phyloP scores from a whole-genome alignment of 2,329 filamentous ascomycete genomes.

The Byssochlamys sp. region DNA sequence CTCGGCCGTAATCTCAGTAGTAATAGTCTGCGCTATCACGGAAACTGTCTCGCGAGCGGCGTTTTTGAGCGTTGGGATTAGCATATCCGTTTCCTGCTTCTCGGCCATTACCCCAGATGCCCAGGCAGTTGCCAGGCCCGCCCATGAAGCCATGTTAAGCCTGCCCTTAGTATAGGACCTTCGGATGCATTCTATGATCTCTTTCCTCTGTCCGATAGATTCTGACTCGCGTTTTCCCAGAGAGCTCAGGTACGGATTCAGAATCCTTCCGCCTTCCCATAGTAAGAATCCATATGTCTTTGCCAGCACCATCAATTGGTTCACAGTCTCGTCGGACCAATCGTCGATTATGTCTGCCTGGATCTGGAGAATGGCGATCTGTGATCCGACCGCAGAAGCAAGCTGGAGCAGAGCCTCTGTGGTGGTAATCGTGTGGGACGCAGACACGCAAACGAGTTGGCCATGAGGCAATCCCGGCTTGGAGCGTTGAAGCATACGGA shows the following conservation, averaged over 20 bases:
- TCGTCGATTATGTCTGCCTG: slow-evolving; percentile 55
- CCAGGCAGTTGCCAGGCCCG: slow-evolving; percentile 31
- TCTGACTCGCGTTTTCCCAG: slow-evolving; percentile 19
- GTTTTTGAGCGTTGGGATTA: slow-evolving; percentile 33
- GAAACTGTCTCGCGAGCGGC: slow-evolving; percentile 35
- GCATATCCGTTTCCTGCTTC: slow-evolving; percentile 30
- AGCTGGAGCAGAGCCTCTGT: slow-evolving; percentile 47
- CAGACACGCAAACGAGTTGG: slow-evolving; percentile 34
- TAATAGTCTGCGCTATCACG: slow-evolving; percentile 27
- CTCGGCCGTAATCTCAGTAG: slow-evolving; percentile 31
- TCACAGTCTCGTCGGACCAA: slow-evolving; percentile 48
- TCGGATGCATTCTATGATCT: slow-evolving; percentile 24
- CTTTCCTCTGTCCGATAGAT: slow-evolving; percentile 21
- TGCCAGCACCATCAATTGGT: slow-evolving; percentile 25
- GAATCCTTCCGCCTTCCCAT: slow-evolving; percentile 32
- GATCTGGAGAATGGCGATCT: slow-evolving; percentile 52
- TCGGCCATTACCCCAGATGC: slow-evolving; percentile 25
- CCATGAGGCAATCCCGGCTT: slow-evolving; percentile 31
- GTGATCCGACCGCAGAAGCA: slow-evolving; percentile 50
- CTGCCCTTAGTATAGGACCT: slow-evolving; percentile 32
- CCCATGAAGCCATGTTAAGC: slow-evolving; percentile 29
- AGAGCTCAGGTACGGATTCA: slow-evolving; percentile 27
- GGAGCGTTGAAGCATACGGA: slow-evolving; percentile 21
- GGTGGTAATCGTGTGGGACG: slow-evolving; percentile 50
- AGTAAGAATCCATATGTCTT: slow-evolving; percentile 30